Evolutionary conservation across 495 filamentous ascomycete species (phyloP).

Genomic region (Aspergillus coremiiformis): DNA sequence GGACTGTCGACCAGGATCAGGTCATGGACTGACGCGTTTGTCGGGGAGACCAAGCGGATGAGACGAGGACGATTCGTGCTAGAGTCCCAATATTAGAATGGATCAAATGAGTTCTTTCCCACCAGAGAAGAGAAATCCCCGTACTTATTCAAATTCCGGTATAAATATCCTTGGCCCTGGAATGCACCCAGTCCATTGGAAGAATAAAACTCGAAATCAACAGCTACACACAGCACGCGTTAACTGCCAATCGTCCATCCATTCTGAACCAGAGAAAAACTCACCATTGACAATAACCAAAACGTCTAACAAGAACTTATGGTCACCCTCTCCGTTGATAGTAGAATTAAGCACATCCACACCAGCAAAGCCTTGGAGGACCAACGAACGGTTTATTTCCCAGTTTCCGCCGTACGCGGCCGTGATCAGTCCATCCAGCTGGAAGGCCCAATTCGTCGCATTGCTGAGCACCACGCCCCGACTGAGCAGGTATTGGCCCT

Average conservation of each 20-base stretch:
- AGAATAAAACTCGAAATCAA: slow-evolving; percentile 41
- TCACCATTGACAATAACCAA: slow-evolving; percentile 25
- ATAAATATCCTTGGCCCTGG: slow-evolving; percentile 40
- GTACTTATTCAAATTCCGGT: slow-evolving; percentile 22
- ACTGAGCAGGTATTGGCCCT: slow-evolving; percentile 31
- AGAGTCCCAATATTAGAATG: background rate
- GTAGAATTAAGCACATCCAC: slow-evolving; percentile 30
- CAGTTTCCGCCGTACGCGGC: slow-evolving; percentile 27
- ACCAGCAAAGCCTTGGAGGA: slow-evolving; percentile 22
- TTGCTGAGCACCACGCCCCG: slow-evolving; percentile 28
- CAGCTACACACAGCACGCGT: slow-evolving; percentile 15
- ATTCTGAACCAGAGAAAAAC: slow-evolving; percentile 3
- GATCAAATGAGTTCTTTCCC: background rate
- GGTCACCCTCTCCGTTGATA: slow-evolving; percentile 31
- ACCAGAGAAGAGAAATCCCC: background rate
- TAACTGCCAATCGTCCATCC: no score
- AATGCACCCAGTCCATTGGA: slow-evolving; percentile 36
- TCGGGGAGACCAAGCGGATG: slow-evolving; percentile 26
- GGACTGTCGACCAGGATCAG: slow-evolving; percentile 39
- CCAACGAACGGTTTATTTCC: slow-evolving; percentile 25
- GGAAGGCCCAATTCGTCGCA: slow-evolving; percentile 30
- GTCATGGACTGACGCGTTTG: slow-evolving; percentile 38
- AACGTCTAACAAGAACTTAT: slow-evolving; percentile 22
- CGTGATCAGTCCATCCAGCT: slow-evolving; percentile 39
- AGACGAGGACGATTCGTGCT: slow-evolving; percentile 26